Evolutionary conservation across 192 early-diverging fungal species (phyloP).

Genomic region (Backusella sp.): DNA sequence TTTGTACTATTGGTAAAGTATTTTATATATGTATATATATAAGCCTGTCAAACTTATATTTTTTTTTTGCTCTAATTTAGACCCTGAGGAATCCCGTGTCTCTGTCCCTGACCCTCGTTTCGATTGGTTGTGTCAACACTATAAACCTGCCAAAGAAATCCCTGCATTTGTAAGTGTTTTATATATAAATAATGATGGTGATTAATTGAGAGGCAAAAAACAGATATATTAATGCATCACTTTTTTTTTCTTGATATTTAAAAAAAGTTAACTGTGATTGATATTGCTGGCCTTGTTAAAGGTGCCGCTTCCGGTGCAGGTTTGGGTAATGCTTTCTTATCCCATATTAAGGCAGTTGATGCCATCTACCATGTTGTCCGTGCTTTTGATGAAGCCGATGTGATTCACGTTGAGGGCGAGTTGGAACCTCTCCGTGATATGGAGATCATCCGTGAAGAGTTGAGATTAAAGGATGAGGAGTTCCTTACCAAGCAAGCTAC

Average conservation of each 20-base stretch:
- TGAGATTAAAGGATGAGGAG: constrained; percentile 91
- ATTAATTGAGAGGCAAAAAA: constrained; percentile 27
- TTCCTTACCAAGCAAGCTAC: constrained; percentile 71
- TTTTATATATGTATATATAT: neutral
- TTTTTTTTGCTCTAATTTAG: constrained; percentile 34
- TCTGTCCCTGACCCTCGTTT: constrained; percentile 91
- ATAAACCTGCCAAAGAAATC: constrained; percentile 63
- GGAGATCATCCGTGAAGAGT: constrained; percentile 93
- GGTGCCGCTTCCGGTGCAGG: constrained; percentile 77
- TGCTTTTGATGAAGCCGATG: constrained; percentile 89
- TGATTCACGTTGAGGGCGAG: constrained; percentile 89
- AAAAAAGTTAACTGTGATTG: constrained; percentile 76
- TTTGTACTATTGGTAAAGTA: constrained; percentile 81
- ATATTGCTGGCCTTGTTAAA: constrained; percentile 99
- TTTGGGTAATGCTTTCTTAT: constrained; percentile 93
- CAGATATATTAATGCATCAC: neutral
- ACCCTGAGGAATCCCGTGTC: constrained; percentile 88
- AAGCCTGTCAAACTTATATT: neutral
- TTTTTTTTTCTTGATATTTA: constrained; percentile 24
- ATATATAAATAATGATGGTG: constrained; percentile 12
- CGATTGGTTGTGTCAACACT: constrained; percentile 74
- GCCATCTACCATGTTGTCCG: constrained; percentile 83
- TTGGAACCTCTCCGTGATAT: constrained; percentile 93
- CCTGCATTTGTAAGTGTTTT: constrained; percentile 56
- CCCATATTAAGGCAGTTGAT: constrained; percentile 84